A percentile compares a stretch with the other conserved stretches of the same genome.
Evolutionary conservation across 345 rosid genomes (phyloP).

Genomic region (Moricandia moricandioides): DNA sequence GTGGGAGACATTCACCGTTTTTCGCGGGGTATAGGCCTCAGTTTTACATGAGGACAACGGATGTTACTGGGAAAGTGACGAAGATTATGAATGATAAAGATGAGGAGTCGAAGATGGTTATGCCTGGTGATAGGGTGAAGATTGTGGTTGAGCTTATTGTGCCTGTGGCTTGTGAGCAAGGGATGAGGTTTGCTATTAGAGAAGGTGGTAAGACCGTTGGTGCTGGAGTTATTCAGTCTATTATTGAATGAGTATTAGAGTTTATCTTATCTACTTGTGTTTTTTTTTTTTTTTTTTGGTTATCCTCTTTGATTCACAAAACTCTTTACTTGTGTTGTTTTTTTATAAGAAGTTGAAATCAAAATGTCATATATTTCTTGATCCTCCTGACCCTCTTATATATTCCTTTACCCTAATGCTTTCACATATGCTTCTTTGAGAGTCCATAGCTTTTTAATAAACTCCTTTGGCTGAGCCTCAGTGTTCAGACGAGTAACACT

Average conservation of each 20-base stretch:
- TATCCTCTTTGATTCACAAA: conserved; percentile 17
- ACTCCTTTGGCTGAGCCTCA: too few relatives aligned
- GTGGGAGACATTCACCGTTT: conserved; percentile 91
- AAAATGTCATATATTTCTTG: conserved; percentile 30
- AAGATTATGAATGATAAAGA: conserved; percentile 82
- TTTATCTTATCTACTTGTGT: conserved; percentile 13
- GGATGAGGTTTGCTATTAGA: conserved; percentile 95
- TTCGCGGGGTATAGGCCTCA: conserved; percentile 88
- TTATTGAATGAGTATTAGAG: conserved; percentile 48
- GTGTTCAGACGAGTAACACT: too few relatives aligned
- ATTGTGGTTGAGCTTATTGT: conserved; percentile 83
- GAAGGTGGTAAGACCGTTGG: conserved; percentile 98
- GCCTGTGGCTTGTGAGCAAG: conserved; percentile 93
- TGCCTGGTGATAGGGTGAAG: conserved; percentile 96
- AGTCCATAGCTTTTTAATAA: too few relatives aligned
- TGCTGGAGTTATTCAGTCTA: conserved; percentile 88
- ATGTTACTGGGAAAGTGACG: conserved; percentile 78
- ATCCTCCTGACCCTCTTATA: background rate
- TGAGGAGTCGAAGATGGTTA: conserved; percentile 96
- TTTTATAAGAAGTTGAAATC: conserved; percentile 26
- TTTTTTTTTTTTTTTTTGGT: conserved; percentile 32
- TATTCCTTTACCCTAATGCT: too few relatives aligned
- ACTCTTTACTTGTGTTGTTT: conserved; percentile 9
- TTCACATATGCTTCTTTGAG: too few relatives aligned
- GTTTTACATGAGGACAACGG: conserved; percentile 95